Evolutionary conservation across 2,329 filamentous ascomycete species (phyloP).

Genomic region (Cucurbitaria berberidis): DNA sequence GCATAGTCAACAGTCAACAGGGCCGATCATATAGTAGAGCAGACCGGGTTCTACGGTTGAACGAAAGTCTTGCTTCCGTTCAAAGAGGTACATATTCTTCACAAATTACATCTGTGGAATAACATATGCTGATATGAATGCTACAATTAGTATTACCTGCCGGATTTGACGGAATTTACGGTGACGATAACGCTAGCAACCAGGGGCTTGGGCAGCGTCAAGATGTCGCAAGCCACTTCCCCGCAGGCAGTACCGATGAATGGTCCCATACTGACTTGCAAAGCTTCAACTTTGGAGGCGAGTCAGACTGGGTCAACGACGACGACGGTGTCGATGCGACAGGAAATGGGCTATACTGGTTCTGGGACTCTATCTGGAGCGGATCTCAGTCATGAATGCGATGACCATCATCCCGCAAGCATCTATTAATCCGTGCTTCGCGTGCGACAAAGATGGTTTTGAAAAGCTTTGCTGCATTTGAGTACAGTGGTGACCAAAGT

Average conservation of each 20-base stretch:
- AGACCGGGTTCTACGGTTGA: constrained; percentile 12
- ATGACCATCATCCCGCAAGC: background rate
- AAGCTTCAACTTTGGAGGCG: background rate
- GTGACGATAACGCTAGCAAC: background rate
- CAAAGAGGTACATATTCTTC: constrained; percentile 11
- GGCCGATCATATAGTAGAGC: constrained; percentile 1
- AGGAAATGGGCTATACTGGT: constrained; percentile 21
- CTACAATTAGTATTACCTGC: background rate
- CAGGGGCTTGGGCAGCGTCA: background rate
- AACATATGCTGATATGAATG: background rate
- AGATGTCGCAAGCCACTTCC: background rate
- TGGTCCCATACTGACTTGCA: background rate
- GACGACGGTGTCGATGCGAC: constrained; percentile 6
- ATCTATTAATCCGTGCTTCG: background rate
- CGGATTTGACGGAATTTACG: background rate
- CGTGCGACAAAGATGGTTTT: background rate
- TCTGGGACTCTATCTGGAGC: constrained; percentile 20
- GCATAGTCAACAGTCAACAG: background rate
- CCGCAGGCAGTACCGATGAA: background rate
- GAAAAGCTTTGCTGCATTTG: background rate
- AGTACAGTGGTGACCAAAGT: background rate
- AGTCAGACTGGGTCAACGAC: constrained; percentile 5
- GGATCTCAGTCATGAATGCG: background rate
- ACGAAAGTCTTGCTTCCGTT: constrained; percentile 19
- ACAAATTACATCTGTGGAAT: background rate